Evolutionary conservation across 2,329 filamentous ascomycete species (phyloP).

Genomic region (Aspergillus sp.): DNA sequence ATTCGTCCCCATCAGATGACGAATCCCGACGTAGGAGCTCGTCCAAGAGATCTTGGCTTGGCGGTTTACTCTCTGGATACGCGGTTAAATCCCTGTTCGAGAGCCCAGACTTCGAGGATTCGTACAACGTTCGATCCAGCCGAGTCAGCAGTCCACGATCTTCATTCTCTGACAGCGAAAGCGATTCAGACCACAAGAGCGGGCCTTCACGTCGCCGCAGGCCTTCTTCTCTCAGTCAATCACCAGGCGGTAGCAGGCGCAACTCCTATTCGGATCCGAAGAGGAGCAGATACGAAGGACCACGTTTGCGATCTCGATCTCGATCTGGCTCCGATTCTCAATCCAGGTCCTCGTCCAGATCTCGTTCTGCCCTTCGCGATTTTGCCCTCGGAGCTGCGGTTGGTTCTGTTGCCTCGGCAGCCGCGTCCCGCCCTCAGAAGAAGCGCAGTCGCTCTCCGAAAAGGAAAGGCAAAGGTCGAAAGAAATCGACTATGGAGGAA

Average conservation of each 20-base stretch:
- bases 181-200: constrained; percentile 29
- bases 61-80: constrained; percentile 49
- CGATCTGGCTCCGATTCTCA: constrained; percentile 25
- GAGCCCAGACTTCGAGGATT: constrained; percentile 53
- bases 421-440: constrained; percentile 16
- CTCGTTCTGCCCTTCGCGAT: constrained; percentile 25
- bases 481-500: constrained; percentile 44
- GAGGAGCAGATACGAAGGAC: constrained; percentile 14
- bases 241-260: constrained; percentile 29
- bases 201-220: constrained; percentile 37
- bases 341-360: constrained; percentile 34
- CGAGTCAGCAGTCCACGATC: constrained; percentile 26
- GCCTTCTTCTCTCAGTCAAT: constrained; percentile 23
- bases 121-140: constrained; percentile 53
- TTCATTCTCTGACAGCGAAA: constrained; percentile 23
- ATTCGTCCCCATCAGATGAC: constrained; percentile 45
- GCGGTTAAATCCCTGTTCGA: constrained; percentile 50
- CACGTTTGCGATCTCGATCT: constrained; percentile 27
- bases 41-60: constrained; percentile 45
- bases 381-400: constrained; percentile 33
- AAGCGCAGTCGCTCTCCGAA: constrained; percentile 32
- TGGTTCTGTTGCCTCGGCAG: constrained; percentile 21
- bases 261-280: constrained; percentile 22
- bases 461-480: constrained; percentile 22
- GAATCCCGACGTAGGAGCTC: constrained; percentile 40